Base-by-base conservation (phyloP, 805 yeast genomes). In the Cyberlindnera galapagoensis region DNA sequence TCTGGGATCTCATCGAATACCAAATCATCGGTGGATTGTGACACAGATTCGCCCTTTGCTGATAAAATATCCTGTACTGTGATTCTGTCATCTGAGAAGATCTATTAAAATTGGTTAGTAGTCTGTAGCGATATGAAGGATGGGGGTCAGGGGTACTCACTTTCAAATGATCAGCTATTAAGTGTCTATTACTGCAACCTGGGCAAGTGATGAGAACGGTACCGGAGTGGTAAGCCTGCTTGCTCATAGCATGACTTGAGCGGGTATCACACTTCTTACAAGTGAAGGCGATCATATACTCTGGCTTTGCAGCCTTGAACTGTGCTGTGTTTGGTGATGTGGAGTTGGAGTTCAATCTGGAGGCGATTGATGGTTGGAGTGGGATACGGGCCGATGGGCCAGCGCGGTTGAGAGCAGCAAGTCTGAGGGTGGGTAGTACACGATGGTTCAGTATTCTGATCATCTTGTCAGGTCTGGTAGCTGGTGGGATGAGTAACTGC, bases 161-260 rank as follows among this genome's bases (percentile, higher is more conserved):
- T 51, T 75, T 79, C 38, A 81, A 59, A 51, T 81, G 88, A 53
- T 90, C 97, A 0, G 97, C 95, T 24, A 90, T 88, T 51, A 90
- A 61, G 53, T 90, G 97, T 43, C 96, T 73, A 50, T 74, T 79
- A 43, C 80, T 69, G 56, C 97, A 90, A 11, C 87, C 83, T 0
- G 97, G 97, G 54, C 97, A 90, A 49, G 85, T 86, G 16, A 90
- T 80, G 31, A 86, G 60, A 4, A 90, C 95, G 0, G 95, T 79
- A 2, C 97, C 97, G 8, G 67, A 62, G 10, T 80, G 74, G 54
- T 90, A 90, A 0, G 96, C 88, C 58, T 90, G 97, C 45, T 88
- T 88, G 6, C 95, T 81, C 51, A 90, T 80, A n/a, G 80, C 70
- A 51, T 90, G 97, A 4, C 87, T 76, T 1, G 96, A 86, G 35